phyloP scores from a whole-genome alignment of 495 filamentous ascomycete species.

The Aspergillus incahuasiensis region DNA sequence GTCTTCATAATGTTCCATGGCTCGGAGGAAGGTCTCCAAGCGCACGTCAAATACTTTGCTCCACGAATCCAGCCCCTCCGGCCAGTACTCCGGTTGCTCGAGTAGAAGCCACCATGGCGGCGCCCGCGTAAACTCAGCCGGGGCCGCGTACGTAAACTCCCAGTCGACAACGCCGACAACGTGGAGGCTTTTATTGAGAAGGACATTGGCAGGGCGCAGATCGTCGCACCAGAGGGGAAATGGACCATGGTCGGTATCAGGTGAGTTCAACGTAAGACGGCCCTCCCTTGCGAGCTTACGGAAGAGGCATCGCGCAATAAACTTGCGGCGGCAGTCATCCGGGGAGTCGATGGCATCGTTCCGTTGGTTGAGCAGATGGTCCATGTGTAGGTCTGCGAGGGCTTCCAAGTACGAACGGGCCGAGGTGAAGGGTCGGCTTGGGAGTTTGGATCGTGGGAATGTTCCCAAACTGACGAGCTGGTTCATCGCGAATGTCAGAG shows the following conservation, averaged over 20 bases:
- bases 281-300: too few relatives aligned
- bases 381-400: neutral
- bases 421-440: too few relatives aligned
- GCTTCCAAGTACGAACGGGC: neutral
- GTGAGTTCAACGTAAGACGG: too few relatives aligned
- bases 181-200: neutral
- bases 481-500: neutral
- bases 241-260: neutral
- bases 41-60: too few relatives aligned
- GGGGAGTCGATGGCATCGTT: neutral
- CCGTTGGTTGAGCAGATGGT: neutral
- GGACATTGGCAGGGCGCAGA: neutral
- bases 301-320: neutral
- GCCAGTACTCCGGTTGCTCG: neutral
- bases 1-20: too few relatives aligned
- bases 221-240: constrained; percentile 6
- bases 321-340: neutral
- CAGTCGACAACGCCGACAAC: constrained; percentile 2
- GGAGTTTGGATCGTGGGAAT: too few relatives aligned
- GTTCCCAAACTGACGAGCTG: neutral
- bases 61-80: too few relatives aligned
- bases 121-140: neutral
- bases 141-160: constrained; percentile 4
- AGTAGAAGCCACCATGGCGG: constrained; percentile 8
- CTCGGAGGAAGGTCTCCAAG: too few relatives aligned